phyloP scores from a whole-genome alignment of 345 rosid genomes.

The Cardamine occulta region DNA sequence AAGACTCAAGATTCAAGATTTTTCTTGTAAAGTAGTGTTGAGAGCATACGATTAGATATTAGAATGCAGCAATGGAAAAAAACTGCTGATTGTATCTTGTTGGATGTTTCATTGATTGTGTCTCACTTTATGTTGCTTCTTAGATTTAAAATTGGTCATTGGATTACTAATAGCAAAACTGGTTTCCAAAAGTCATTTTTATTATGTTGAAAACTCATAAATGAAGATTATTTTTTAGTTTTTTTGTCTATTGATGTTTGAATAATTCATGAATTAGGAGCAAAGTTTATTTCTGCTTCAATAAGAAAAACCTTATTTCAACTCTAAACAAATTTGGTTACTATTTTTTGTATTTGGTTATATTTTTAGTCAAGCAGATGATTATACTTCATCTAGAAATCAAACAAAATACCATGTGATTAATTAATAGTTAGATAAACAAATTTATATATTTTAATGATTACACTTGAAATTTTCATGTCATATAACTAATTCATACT shows the following conservation, averaged over 20 bases:
- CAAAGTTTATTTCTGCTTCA: too few species aligned
- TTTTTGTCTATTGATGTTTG: background rate
- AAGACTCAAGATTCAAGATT: background rate
- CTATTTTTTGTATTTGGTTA: background rate
- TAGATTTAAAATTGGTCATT: constrained; percentile 12
- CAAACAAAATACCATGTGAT: background rate
- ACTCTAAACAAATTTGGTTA: background rate
- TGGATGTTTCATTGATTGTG: constrained; percentile 16
- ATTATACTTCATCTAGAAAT: background rate
- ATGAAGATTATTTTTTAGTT: constrained; percentile 9
- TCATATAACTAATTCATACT: too few species aligned
- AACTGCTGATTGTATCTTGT: constrained; percentile 23
- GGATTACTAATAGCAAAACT: background rate
- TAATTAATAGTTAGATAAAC: background rate
- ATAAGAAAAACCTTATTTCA: background rate
- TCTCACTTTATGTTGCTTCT: constrained; percentile 7
- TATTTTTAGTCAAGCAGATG: background rate
- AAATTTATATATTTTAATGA: background rate
- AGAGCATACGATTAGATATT: constrained; percentile 20
- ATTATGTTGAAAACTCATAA: background rate
- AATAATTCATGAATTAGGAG: background rate
- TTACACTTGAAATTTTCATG: background rate
- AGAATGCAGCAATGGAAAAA: constrained; percentile 21
- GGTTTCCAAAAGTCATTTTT: background rate
- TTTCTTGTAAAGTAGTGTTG: constrained; percentile 32